Conservation (phyloP, 352 stramenopile species). For the Globisporangium alternatum region DNA sequence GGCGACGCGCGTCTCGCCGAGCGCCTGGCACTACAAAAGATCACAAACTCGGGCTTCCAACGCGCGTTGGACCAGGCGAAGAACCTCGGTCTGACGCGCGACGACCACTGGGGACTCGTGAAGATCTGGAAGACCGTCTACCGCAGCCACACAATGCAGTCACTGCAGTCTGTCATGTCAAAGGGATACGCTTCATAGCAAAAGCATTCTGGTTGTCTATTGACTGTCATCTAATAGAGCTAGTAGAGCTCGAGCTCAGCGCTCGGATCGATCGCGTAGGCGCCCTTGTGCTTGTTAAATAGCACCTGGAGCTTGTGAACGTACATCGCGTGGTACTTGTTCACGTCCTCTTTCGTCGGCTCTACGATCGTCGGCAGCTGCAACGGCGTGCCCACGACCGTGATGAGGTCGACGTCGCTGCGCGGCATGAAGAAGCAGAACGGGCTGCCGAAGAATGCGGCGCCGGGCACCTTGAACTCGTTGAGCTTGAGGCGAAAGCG, state of each 20-base stretch:
- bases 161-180: conserved; percentile 17
- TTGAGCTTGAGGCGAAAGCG: conserved; percentile 80
- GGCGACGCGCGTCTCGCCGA: conserved; percentile 40
- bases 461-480: conserved; percentile 74
- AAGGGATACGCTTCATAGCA: background rate
- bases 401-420: conserved; percentile 74
- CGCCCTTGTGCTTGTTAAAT: conserved; percentile 85
- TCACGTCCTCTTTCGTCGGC: conserved; percentile 85
- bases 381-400: conserved; percentile 87
- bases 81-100: conserved; percentile 29
- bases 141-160: conserved; percentile 41
- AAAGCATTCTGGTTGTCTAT: background rate
- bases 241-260: conserved; percentile 55
- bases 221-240: background rate
- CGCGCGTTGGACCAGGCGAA: conserved; percentile 41
- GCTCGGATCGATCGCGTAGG: conserved; percentile 70
- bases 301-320: conserved; percentile 74
- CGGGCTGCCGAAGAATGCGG: conserved; percentile 69
- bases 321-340: conserved; percentile 89
- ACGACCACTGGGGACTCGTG: conserved; percentile 40
- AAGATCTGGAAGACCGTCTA: conserved; percentile 65
- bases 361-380: conserved; percentile 79
- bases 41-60: conserved; percentile 30
- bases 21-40: conserved; percentile 31
- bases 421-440: conserved; percentile 85